Evolutionary conservation across 257 asterid genomes (phyloP), one percentile per base, ranked within the genome.

Genomic region (Verbascum thapsus): DNA sequence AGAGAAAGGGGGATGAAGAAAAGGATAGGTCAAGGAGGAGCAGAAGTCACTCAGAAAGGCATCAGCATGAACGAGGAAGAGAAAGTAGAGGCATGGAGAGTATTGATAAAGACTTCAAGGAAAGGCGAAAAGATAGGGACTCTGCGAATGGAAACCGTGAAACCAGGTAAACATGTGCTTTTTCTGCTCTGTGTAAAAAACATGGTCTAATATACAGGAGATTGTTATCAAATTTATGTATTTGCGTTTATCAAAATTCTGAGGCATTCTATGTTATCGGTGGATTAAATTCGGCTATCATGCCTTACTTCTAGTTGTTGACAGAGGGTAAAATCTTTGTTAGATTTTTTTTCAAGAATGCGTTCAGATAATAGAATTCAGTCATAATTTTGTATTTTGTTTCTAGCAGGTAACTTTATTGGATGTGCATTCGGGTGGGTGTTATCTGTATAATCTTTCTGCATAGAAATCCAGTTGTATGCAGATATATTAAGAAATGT

Each of bases 81-180:
- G 89, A 82, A 50, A 77, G 76, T 61, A 61, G 51, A 49, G 79
- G 76, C 16, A 35, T 48, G 60, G 81, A 64, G 75, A 72, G 26
- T 49, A 49, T 42, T 10, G 82, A 76, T 19, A 73, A 55, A 58
- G 92, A 73, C 45, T 49, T 40, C 62, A 70, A 65, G 44, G 85
- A 70, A 64, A 76, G 69, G 56, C 77, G 66, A 30, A 68, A 64
- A 43, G 81, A 70, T 34, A 73, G 79, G 62, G 80, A 47, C 26
- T 54, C 80, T 39, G 64, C 75, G 66, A 75, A 72, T 12, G 74
- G 70, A 58, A 76, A 68, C 67, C 80, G 66, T 35, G 87, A 76
- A 30, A 78, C 39, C 85, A 80, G 87, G 94, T 85, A 76, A 75
- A 6, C 16, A 15, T 50, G 10, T 5, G 12, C 54, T n/a, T 9